These are phyloP conservation scores for Prosopis cineraria DNA, from an alignment of 306 rosid genomes.

Conservation along the genomic window DNA sequence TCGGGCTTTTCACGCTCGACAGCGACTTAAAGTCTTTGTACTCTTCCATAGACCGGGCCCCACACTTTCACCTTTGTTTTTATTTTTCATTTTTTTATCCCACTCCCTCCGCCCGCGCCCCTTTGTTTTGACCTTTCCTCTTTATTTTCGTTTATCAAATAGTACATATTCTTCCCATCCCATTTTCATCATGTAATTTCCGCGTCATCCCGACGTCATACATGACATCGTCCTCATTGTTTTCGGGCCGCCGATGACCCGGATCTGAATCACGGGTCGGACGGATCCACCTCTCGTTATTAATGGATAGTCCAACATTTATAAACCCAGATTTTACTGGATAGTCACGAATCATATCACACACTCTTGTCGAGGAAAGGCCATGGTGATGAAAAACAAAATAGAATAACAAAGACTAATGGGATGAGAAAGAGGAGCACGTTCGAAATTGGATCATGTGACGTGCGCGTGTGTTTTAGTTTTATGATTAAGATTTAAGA, in stretches of 20 bases:
- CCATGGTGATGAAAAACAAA: not conserved
- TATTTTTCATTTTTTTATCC: too few species aligned
- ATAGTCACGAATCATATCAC: not conserved
- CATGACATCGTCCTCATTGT: conserved; percentile 35
- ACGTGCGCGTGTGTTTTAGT: too few species aligned
- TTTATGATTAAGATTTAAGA: too few species aligned
- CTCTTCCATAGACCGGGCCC: conserved; percentile 52
- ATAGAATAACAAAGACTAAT: not conserved
- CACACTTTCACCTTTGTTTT: too few species aligned
- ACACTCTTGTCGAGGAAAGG: not conserved
- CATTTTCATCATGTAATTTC: not conserved
- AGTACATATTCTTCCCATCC: not conserved
- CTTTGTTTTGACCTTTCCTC: conserved; percentile 32
- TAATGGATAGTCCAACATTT: not conserved
- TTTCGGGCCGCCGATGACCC: not conserved
- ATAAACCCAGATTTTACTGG: not conserved
- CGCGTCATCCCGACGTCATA: conserved; percentile 45
- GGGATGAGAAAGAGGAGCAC: not conserved
- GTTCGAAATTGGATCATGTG: too few species aligned
- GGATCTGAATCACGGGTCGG: not conserved
- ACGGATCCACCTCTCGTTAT: not conserved
- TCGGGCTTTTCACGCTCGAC: conserved; percentile 46
- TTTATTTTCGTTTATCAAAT: too few species aligned
- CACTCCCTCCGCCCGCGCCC: conserved; percentile 41
- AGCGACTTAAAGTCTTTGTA: conserved; percentile 56